Evolutionary conservation across 352 stramenopile genomes (phyloP).

Genomic region (Phytophthora sp.): DNA sequence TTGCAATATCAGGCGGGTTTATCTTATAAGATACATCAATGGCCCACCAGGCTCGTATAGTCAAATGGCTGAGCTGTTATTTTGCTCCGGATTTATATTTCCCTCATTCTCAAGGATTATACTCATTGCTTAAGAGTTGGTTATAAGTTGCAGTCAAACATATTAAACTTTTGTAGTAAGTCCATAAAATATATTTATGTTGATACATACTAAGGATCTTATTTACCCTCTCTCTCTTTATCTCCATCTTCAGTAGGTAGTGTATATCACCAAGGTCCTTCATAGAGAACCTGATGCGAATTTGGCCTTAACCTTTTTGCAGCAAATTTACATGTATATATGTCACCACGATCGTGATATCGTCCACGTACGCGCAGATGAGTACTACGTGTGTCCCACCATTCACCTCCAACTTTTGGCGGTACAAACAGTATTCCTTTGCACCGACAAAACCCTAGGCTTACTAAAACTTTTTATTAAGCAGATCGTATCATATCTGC

Average conservation of each 20-base stretch:
- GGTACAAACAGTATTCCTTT: conserved; percentile 9
- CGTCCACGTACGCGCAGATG: not conserved
- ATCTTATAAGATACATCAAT: not conserved
- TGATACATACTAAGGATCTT: conserved; percentile 12
- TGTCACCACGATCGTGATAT: not conserved
- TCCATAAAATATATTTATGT: conserved; percentile 15
- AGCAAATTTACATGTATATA: not conserved
- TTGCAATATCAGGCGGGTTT: no score
- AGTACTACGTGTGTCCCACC: not conserved
- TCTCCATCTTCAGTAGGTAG: conserved; percentile 2
- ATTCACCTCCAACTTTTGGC: no score
- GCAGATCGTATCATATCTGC: not conserved
- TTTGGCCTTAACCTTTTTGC: conserved; percentile 9
- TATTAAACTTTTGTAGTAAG: conserved; percentile 12
- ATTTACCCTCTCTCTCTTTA: not conserved
- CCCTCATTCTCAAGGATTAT: not conserved
- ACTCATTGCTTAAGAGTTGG: not conserved
- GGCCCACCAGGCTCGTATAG: conserved; percentile 2
- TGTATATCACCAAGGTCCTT: conserved; percentile 3
- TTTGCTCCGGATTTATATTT: conserved; percentile 7
- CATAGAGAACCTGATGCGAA: conserved; percentile 1
- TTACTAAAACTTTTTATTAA: conserved; percentile 11
- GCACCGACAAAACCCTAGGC: conserved; percentile 11
- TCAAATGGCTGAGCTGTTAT: conserved; percentile 9
- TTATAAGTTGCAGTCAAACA: conserved; percentile 1